These are phyloP conservation scores for Solanum sitiens DNA, from an alignment of 257 asterid genomes.

Conservation along the genomic window DNA sequence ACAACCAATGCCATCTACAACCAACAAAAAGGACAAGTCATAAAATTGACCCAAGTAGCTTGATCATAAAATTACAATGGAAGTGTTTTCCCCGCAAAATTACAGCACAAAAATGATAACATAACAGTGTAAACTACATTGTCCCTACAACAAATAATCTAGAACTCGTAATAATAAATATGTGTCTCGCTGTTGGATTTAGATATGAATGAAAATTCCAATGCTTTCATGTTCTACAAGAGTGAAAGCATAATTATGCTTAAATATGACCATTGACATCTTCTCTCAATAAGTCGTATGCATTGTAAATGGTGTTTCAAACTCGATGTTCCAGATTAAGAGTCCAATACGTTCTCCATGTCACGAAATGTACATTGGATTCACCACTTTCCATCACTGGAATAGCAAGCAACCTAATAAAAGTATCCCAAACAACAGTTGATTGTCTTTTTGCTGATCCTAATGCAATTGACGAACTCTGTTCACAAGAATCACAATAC, in stretches of 20 bases:
- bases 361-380: neutral
- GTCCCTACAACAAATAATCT: neutral
- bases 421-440: neutral
- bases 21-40: neutral
- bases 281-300: neutral
- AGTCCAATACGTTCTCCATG: neutral
- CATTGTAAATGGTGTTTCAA: neutral
- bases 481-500: neutral
- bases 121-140: neutral
- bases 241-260: neutral
- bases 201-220: neutral
- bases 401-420: neutral
- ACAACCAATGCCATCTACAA: slow-evolving; percentile 90
- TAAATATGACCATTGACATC: neutral
- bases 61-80: neutral
- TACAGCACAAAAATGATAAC: neutral
- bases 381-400: neutral
- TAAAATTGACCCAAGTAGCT: neutral
- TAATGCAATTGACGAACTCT: neutral
- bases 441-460: neutral
- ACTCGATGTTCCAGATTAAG: neutral
- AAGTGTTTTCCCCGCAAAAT: neutral
- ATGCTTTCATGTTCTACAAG: neutral
- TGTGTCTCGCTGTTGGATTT: neutral
- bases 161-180: neutral